These are phyloP conservation scores for Neofusicoccum ribis DNA, from an alignment of 2,329 filamentous ascomycete species.

Conservation along the genomic window DNA sequence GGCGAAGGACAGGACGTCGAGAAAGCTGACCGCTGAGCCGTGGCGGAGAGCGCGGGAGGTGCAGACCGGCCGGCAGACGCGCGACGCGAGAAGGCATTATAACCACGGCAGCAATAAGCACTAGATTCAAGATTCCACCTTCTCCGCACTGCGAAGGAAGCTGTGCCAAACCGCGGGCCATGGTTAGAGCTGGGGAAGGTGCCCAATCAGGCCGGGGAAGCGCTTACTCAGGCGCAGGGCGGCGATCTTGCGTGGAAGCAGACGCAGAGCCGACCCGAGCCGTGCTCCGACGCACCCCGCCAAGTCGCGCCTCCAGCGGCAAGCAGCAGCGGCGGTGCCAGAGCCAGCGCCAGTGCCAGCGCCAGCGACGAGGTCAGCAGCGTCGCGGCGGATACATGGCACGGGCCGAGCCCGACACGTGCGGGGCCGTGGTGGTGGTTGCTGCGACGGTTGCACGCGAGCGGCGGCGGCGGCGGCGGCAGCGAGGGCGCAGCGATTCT, in stretches of 20 bases:
- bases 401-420: constrained; percentile 6
- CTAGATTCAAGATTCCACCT: neutral
- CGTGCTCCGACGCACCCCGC: too few species aligned
- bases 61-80: neutral
- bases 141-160: neutral
- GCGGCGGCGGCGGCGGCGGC: neutral
- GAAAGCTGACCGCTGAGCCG: neutral
- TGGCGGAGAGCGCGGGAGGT: neutral
- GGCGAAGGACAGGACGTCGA: neutral
- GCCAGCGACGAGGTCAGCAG: neutral
- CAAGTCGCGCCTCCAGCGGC: too few species aligned
- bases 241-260: too few species aligned
- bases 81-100: neutral
- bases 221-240: too few species aligned
- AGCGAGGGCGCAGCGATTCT: neutral
- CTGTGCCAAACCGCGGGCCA: neutral
- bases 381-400: neutral
- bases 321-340: too few species aligned
- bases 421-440: neutral
- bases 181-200: neutral
- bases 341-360: too few species aligned
- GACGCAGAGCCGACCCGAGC: too few species aligned
- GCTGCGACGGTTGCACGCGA: neutral
- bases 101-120: neutral
- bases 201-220: neutral